Evolutionary conservation across 148 eudicot genomes (phyloP), one percentile per base, ranked within the genome.

Genomic region (Persicaria tinctoria): DNA sequence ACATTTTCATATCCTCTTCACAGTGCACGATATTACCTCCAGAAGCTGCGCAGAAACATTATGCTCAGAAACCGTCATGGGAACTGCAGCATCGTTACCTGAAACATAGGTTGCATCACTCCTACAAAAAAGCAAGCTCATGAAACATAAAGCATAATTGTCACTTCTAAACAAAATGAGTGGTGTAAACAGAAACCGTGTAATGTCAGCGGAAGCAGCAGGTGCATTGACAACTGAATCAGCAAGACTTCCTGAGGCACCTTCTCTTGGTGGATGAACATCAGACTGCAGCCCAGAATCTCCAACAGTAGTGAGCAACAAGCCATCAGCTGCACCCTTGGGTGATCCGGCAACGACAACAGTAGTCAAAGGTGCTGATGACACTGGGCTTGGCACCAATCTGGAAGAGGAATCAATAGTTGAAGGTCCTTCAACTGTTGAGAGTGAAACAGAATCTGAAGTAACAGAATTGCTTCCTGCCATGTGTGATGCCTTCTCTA

Each of bases 21-120:
- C 47, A 41, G 16, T 38, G 48, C 9, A n/a, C 70, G 12, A 38
- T 55, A 75, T 72, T 76, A 92, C 97, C 94, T 89, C 99, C 4
- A 46, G 46, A 70, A 69, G 87, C 77, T 79, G 88, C 13, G 23
- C 77, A 46, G 77, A 51, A 80, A 72, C 78, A 79, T 77, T 81
- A 78, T 74, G 74, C 20, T 27, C 79, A 41, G 70, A 20, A 20
- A 66, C 70, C 4, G 8, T 66, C 70, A 41, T 6, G 8, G 70
- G 47, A 84, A 46, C 75, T 82, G 70, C 86, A 73, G 82, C 85
- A 76, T 88, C 85, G 81, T 82, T 71, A 53, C 80, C 80, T 73
- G 82, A 72, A 50, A 70, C 54, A 49, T 51, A 70, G 78, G 75
- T 80, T 0, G 79, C 78, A 56, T 63, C 78, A 79, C 72, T 82